Conservation (phyloP, 306 rosid genomes). For the Dryas drummondii region DNA sequence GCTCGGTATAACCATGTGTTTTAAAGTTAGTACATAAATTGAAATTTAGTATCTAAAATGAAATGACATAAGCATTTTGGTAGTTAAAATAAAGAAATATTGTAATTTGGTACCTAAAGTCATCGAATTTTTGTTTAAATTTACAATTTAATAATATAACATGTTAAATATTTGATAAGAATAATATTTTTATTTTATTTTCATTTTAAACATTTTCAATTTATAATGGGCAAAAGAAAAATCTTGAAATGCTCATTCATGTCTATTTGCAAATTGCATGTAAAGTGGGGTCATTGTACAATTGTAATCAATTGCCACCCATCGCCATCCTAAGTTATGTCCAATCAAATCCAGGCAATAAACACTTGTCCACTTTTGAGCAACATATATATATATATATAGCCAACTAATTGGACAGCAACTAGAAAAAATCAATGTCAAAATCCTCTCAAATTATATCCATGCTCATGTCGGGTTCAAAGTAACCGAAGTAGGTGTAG, state of each 20-base stretch:
- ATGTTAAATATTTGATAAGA: too few relatives aligned
- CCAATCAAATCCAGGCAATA: constrained; percentile 34
- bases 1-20: too few relatives aligned
- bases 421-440: not conserved
- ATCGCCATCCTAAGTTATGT: constrained; percentile 38
- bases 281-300: constrained; percentile 25
- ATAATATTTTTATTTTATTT: too few relatives aligned
- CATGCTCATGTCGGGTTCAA: not conserved
- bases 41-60: too few relatives aligned
- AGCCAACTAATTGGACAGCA: constrained; percentile 7
- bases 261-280: constrained; percentile 17
- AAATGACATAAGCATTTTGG: too few relatives aligned
- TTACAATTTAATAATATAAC: too few relatives aligned
- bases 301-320: constrained; percentile 24
- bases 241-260: constrained; percentile 19
- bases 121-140: too few relatives aligned
- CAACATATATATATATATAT: constrained; percentile 22
- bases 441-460: not conserved
- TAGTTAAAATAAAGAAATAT: too few relatives aligned
- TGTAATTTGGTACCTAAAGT: too few relatives aligned
- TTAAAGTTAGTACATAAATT: too few relatives aligned
- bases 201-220: not conserved
- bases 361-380: constrained; percentile 27
- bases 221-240: not conserved
- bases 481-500: not conserved